A percentile compares a stretch with the other conserved stretches of the same genome.
Conservation (phyloP, 2,329 filamentous ascomycete genomes). For the Pseudofabraea citricarpa region DNA sequence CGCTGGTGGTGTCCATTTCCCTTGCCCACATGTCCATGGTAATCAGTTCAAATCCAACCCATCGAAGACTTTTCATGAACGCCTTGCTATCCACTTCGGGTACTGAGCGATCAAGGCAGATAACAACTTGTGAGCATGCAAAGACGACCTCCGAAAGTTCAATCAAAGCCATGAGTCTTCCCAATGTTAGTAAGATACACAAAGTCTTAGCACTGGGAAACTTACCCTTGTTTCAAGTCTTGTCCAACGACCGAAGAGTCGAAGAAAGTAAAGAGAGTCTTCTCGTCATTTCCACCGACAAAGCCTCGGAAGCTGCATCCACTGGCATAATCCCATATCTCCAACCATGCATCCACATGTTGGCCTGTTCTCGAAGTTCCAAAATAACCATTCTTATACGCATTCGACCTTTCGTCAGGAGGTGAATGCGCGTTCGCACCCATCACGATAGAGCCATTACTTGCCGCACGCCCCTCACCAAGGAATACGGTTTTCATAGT, state of each 20-base stretch:
- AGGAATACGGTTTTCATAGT: constrained; percentile 89
- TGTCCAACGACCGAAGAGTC: constrained; percentile 66
- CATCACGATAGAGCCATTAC: constrained; percentile 81
- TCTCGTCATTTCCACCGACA: constrained; percentile 66
- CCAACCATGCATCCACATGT: constrained; percentile 27
- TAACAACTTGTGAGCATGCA: constrained; percentile 70
- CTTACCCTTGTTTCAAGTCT: constrained; percentile 84
- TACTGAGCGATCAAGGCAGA: constrained; percentile 73
- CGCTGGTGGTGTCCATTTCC: constrained; percentile 62
- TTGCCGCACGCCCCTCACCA: constrained; percentile 78
- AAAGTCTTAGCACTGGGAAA: constrained; percentile 16
- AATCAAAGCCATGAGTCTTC: constrained; percentile 80
- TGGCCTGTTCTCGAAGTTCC: constrained; percentile 16
- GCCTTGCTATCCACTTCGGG: constrained; percentile 57
- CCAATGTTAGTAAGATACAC: constrained; percentile 24
- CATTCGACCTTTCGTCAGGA: constrained; percentile 22
- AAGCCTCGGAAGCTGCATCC: constrained; percentile 85
- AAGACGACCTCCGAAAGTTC: constrained; percentile 78
- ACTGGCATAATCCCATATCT: constrained; percentile 65
- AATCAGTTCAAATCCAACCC: constrained; percentile 85
- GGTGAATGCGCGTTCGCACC: constrained; percentile 57
- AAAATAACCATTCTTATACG: constrained; percentile 19
- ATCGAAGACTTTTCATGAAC: constrained; percentile 78
- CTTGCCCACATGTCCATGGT: constrained; percentile 74
- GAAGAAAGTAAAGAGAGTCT: constrained; percentile 84